Evolutionary conservation across 2,329 filamentous ascomycete species (phyloP), one percentile per base, ranked within the genome.

Genomic region (Dactylellina drechsleri): DNA sequence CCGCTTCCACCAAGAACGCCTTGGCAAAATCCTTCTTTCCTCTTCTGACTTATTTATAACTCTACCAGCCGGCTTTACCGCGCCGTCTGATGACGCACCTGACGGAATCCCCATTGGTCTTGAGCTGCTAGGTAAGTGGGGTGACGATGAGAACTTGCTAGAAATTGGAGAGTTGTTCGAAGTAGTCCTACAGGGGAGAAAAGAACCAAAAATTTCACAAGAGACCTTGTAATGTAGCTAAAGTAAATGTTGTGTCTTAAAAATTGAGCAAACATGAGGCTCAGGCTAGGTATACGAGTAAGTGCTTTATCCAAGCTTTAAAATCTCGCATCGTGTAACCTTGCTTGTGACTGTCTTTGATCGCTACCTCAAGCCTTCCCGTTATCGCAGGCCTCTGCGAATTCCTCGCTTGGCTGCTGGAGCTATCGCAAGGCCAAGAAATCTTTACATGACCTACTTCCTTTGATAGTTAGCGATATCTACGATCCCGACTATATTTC

Each of bases 141-240:
- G 47, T 6, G 20, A 43, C 5, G 59, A 62, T 18, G 59, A 62
- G 4, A 4, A 28, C 13, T 26, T 62, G n/a, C 26, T 62, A 41
- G 28, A 52, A 28, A 53, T 62, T 53, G 59, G 59, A 23, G 59
- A 13, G 8, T 41, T 15, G 28, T 5, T 53, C 15, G 59, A 62
- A 31, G n/a, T 1, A 10, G 41, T 53, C 4, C 20, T 62, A 15
- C 45, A 62, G 52, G 43, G 59, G 16, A 50, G 59, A 16, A 62
- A 62, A 53, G 59, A 62, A 40, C 49, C 59, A 41, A 62, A 28
- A n/a, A 52, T 62, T 15, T 62, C 57, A 18, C 57, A 26, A 49
- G 57, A 60, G 4, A 20, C 57, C 16, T 12, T 49, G 5, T 16
- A 13, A 60, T 49, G n/a, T 31, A 13, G 36, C 57, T 58, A 26